Evolutionary conservation across 2,329 filamentous ascomycete species (phyloP).

Genomic region (Clarireedia paspali): DNA sequence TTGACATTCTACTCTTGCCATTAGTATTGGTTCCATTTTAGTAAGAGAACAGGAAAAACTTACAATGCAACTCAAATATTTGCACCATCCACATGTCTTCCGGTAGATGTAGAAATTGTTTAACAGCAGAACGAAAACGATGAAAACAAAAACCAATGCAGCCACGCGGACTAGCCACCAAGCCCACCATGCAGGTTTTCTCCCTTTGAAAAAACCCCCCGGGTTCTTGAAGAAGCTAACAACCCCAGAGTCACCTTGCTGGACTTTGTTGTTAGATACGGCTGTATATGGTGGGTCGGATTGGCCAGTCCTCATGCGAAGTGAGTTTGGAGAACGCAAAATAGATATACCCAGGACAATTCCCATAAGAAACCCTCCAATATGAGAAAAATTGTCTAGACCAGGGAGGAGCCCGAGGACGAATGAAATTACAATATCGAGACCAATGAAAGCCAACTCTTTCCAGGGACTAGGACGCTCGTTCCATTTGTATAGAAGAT

Average conservation of each 20-base stretch:
- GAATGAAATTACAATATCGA: slow-evolving; percentile 85
- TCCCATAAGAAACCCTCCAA: slow-evolving; percentile 92
- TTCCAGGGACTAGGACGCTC: slow-evolving; percentile 68
- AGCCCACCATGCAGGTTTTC: slow-evolving; percentile 91
- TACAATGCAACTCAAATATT: slow-evolving; percentile 88
- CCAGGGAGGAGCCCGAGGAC: slow-evolving; percentile 86
- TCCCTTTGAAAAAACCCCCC: slow-evolving; percentile 78
- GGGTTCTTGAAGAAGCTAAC: slow-evolving; percentile 51
- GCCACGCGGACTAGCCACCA: slow-evolving; percentile 88
- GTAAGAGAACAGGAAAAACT: slow-evolving; percentile 35
- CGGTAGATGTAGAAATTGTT: slow-evolving; percentile 84
- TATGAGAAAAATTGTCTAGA: slow-evolving; percentile 94
- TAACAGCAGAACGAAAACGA: slow-evolving; percentile 79
- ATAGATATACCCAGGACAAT: slow-evolving; percentile 79
- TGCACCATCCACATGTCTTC: slow-evolving; percentile 82
- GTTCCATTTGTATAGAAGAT: slow-evolving; percentile 88
- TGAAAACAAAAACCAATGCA: slow-evolving; percentile 69
- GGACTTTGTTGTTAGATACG: slow-evolving; percentile 41
- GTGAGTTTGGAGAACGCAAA: slow-evolving; percentile 75
- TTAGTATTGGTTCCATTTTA: slow-evolving; percentile 4
- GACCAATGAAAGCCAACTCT: slow-evolving; percentile 77
- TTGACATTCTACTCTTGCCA: slow-evolving; percentile 65
- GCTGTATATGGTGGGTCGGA: slow-evolving; percentile 63
- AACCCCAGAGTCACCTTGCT: slow-evolving; percentile 23
- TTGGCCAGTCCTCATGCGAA: slow-evolving; percentile 66